A percentile compares a stretch with the other conserved stretches of the same genome.
phyloP scores from a whole-genome alignment of 108 stramenopile genomes.

The Thalassiosira profunda region DNA sequence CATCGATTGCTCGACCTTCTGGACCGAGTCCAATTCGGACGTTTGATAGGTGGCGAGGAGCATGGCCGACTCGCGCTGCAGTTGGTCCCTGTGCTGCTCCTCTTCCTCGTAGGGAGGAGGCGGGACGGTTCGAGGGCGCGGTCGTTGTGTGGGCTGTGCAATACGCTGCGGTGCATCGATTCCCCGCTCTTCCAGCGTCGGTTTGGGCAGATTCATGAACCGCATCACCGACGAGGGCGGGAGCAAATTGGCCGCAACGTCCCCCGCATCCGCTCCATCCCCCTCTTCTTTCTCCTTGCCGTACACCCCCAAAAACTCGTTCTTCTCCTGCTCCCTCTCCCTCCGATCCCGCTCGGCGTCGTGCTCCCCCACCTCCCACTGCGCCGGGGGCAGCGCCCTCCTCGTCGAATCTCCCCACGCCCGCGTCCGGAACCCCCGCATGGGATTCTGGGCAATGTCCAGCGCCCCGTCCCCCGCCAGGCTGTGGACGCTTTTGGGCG shows the following conservation, averaged over 20 bases:
- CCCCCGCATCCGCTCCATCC: no score
- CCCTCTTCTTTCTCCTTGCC: no score
- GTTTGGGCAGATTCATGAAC: conserved; percentile 13
- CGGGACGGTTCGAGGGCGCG: conserved; percentile 2
- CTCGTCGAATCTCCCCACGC: background rate
- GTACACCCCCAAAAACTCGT: conserved; percentile 43
- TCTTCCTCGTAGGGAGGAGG: conserved; percentile 22
- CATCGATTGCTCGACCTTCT: conserved; percentile 82
- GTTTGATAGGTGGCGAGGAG: conserved; percentile 61
- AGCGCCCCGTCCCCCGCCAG: conserved; percentile 20
- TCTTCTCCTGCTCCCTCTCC: conserved; percentile 30
- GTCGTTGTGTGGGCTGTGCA: no score
- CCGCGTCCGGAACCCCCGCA: conserved; percentile 14
- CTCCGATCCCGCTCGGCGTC: conserved; percentile 21
- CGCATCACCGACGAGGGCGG: conserved; percentile 35
- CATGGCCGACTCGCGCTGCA: conserved; percentile 69
- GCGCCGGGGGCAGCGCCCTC: conserved; percentile 35
- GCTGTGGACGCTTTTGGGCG: background rate
- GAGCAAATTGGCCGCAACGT: conserved; percentile 8
- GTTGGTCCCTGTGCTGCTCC: conserved; percentile 52
- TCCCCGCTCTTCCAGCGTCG: conserved; percentile 6
- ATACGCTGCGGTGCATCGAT: no score
- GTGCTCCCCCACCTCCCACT: conserved; percentile 46
- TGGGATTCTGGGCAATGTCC: conserved; percentile 39
- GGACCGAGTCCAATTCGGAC: conserved; percentile 78